Percentiles rank a stretch among this genome's conserved stretches.
Evolutionary conservation across 1,284 basidiomycete genomes (phyloP).

Genomic region (Laetiporus sulphureus): DNA sequence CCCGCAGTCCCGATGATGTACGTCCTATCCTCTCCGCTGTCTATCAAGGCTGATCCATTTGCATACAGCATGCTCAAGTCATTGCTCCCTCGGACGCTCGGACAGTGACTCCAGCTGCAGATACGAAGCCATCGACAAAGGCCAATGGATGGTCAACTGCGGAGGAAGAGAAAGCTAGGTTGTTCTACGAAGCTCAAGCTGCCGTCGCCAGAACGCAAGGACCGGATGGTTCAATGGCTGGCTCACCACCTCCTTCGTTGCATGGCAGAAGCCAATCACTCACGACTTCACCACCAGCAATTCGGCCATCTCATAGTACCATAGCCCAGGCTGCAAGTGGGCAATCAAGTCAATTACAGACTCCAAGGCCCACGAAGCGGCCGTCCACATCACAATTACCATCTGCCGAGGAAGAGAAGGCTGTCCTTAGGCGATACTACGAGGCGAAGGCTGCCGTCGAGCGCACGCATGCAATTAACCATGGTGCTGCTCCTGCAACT

Average conservation of each 20-base stretch:
- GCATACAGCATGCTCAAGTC: not conserved
- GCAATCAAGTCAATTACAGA: constrained; percentile 1
- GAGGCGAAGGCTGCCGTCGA: constrained; percentile 67
- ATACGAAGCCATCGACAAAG: constrained; percentile 3
- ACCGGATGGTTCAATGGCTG: constrained; percentile 4
- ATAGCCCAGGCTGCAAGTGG: constrained; percentile 2
- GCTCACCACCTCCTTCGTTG: constrained; percentile 25
- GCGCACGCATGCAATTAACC: constrained; percentile 35
- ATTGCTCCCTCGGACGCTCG: not conserved
- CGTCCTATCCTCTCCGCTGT: not conserved
- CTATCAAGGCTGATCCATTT: too few relatives aligned
- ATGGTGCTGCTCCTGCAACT: constrained; percentile 19
- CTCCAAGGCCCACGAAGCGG: constrained; percentile 1
- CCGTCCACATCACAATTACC: constrained; percentile 16
- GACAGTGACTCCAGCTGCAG: not conserved
- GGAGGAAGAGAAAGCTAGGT: constrained; percentile 63
- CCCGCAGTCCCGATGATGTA: constrained; percentile 11
- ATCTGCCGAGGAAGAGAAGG: constrained; percentile 54
- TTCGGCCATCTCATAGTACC: not conserved
- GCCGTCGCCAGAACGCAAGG: constrained; percentile 30
- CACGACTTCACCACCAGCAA: not conserved
- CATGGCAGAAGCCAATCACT: constrained; percentile 13
- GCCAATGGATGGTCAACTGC: constrained; percentile 47
- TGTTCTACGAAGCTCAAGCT: constrained; percentile 63
- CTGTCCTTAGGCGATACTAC: constrained; percentile 56